Evolutionary conservation across 306 rosid species (phyloP), one percentile per base, ranked within the genome.

Genomic region (Oxytropis ochrocephala): DNA sequence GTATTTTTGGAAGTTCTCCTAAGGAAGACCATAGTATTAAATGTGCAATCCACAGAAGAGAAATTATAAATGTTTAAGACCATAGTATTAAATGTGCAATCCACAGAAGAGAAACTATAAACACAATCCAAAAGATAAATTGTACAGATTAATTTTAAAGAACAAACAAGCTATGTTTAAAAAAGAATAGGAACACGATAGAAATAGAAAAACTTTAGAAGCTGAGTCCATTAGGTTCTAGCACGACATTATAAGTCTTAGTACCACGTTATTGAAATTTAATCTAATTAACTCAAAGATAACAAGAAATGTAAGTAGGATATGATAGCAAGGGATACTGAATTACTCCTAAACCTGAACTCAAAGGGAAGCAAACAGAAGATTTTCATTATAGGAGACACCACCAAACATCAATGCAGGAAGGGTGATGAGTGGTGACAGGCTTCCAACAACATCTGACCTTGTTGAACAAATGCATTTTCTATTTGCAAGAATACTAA

Each of bases 1-100:
- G 80, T 94, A 94, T 73, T 94, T 90, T 66, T 90, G 95, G 81
- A 94, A 94, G 82, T 90, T 96, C 75, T 90, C 98, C 98, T 94
- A 49, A 38, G 64, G 19, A 84, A 41, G 50, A 49, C 11, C 33
- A 39, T 5, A 11, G 27, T 48, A 49, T 72, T 64, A 77, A 48
- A 73, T 49, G 32, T 75, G 60, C 71, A 38, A 71, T 69, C 79
- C 14, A 57, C 53, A 44, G 69, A 52, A 58, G 11, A 30, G 11
- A 44, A 73, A 56, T 75, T 42, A 59, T 48, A 67, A 9, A 55
- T 67, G 44, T 43, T 32, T 14, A 60, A 11, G 16, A 61, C 29
- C 16, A 11, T 6, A 64, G 12, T 11, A 49, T 72, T 64, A 77
- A 48, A 73, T 49, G 32, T 75, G 60, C 71, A 38, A 71, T 69